A percentile compares a stretch with the other conserved stretches of the same genome.
These are phyloP conservation scores for Hirschfeldia incana DNA, from an alignment of 345 rosid genomes.

Conservation along the genomic window DNA sequence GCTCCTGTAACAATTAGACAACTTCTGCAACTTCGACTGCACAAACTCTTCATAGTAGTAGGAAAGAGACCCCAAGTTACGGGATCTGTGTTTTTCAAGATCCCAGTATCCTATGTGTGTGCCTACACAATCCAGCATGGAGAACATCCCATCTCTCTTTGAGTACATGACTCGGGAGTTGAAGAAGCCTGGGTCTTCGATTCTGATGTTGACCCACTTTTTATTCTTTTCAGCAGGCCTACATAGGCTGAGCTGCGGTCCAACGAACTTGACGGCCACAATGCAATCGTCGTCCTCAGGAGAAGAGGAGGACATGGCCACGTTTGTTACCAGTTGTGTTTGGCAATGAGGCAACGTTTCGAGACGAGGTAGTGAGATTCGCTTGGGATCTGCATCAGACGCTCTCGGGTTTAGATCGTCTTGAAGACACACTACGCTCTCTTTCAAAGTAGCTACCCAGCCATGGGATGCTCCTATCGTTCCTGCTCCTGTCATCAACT, in stretches of 20 bases:
- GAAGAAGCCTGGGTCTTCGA: background rate
- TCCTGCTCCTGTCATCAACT: background rate
- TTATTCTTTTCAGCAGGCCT: background rate
- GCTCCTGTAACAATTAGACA: background rate
- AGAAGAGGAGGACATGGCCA: background rate
- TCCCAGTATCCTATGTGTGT: conserved; percentile 3
- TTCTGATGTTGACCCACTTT: conserved; percentile 15
- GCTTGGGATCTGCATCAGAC: background rate
- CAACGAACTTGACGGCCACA: background rate
- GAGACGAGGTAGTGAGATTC: background rate
- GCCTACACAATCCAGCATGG: background rate
- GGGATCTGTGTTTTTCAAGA: background rate
- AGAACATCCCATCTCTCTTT: background rate
- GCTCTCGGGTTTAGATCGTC: background rate
- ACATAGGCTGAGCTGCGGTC: conserved; percentile 9
- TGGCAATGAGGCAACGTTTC: background rate
- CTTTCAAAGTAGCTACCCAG: conserved; percentile 2
- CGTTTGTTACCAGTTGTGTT: background rate
- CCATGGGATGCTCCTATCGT: conserved; percentile 11
- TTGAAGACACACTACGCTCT: background rate
- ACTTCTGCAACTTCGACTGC: background rate
- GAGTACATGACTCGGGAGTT: background rate
- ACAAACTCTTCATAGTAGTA: background rate
- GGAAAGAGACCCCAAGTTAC: background rate
- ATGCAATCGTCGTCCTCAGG: background rate